Percentiles rank a stretch among this genome's conserved stretches.
Conservation (phyloP, 2,329 filamentous ascomycete species). For the Ophiostoma ips region DNA sequence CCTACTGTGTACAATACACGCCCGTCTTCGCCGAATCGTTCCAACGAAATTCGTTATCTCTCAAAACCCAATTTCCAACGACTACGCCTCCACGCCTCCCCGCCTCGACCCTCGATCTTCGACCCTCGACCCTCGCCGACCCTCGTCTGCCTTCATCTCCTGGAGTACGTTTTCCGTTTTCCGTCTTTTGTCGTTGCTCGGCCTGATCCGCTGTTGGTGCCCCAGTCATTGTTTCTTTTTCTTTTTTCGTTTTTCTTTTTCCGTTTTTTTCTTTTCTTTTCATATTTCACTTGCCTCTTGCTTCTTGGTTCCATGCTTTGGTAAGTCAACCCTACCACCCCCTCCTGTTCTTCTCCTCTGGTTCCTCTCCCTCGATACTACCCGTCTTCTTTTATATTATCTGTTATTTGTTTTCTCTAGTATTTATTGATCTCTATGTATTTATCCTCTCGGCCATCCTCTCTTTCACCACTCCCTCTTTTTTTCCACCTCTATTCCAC, state of each 20-base stretch:
- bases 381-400: no score
- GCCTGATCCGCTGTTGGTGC: background rate
- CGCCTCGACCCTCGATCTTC: background rate
- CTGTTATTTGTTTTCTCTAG: no score
- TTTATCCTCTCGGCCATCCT: no score
- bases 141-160: no score
- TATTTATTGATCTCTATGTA: no score
- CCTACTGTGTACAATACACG: slow-evolving; percentile 4
- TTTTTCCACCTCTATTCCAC: no score
- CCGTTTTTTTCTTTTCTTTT: slow-evolving; percentile 1
- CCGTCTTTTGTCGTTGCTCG: slow-evolving; percentile 3
- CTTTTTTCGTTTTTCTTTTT: slow-evolving; percentile 1
- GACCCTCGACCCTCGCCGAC: no score
- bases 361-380: background rate
- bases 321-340: no score
- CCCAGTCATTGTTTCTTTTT: background rate
- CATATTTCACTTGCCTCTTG: background rate
- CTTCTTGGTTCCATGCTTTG: no score
- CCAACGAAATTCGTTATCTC: slow-evolving; percentile 6
- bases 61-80: slow-evolving; percentile 1
- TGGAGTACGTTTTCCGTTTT: background rate
- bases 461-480: no score
- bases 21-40: slow-evolving; percentile 3
- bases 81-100: background rate
- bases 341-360: background rate